A percentile compares a stretch with the other conserved stretches of the same genome.
These are phyloP conservation scores for Cadophora malorum DNA, from an alignment of 2,329 filamentous ascomycete species.

Conservation along the genomic window DNA sequence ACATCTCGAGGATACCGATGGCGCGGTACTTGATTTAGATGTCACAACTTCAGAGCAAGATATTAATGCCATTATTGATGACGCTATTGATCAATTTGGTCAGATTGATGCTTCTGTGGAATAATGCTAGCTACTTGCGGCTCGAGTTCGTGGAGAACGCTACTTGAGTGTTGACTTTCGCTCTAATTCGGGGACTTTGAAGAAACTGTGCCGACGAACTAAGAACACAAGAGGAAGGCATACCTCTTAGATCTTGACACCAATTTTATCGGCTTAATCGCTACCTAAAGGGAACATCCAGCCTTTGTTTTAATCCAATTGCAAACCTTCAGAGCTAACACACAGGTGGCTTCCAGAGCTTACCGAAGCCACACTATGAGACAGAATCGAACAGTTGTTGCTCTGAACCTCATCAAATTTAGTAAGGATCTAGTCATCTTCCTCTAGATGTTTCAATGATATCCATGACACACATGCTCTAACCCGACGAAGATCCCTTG, in stretches of 20 bases:
- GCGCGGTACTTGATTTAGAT: constrained; percentile 52
- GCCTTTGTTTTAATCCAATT: no score
- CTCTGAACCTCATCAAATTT: no score
- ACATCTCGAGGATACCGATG: constrained; percentile 51
- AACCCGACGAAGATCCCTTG: no score
- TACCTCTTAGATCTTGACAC: constrained; percentile 51
- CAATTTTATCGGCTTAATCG: constrained; percentile 56
- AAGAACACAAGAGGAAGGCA: constrained; percentile 19
- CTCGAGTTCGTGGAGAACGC: constrained; percentile 41
- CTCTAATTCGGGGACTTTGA: not conserved
- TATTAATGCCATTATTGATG: constrained; percentile 48
- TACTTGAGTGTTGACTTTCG: constrained; percentile 29
- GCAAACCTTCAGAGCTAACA: no score
- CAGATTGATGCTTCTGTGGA: constrained; percentile 47
- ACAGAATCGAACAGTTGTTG: no score
- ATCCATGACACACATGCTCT: no score
- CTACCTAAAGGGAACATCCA: constrained; percentile 45
- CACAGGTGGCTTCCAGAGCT: no score
- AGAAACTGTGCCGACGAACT: not conserved
- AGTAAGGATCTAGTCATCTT: no score
- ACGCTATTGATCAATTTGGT: constrained; percentile 42
- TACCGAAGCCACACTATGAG: no score
- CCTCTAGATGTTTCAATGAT: no score
- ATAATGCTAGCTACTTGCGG: constrained; percentile 45
- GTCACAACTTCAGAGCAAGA: constrained; percentile 50